These are phyloP conservation scores for Syzygium jambos DNA, from an alignment of 345 rosid species.

Conservation along the genomic window DNA sequence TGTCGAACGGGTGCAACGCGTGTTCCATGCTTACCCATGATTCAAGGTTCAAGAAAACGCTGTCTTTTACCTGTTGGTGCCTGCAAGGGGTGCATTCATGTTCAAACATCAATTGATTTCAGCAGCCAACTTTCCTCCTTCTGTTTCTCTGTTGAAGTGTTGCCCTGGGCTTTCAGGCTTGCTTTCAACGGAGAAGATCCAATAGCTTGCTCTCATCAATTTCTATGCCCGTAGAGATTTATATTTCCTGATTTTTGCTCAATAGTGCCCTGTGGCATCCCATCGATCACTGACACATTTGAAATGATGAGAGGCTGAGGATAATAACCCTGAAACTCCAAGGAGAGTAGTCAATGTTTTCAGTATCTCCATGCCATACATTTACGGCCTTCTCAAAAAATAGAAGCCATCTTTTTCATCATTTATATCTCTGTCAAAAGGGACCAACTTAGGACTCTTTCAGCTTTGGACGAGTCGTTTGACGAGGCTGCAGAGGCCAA, in stretches of 20 bases:
- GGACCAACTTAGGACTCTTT: neutral
- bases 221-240: neutral
- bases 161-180: neutral
- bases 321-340: neutral
- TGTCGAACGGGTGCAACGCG: neutral
- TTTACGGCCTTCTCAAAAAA: neutral
- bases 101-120: neutral
- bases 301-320: neutral
- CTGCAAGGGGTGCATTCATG: neutral
- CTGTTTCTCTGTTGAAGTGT: neutral
- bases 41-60: neutral
- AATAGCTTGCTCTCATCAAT: neutral
- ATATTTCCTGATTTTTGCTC: neutral
- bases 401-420: neutral
- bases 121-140: neutral
- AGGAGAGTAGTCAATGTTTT: neutral
- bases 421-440: neutral
- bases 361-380: neutral
- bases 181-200: neutral
- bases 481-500: neutral
- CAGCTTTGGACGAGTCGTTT: neutral
- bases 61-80: neutral
- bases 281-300: neutral
- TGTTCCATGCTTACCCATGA: neutral
- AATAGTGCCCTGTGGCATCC: neutral